phyloP scores from a whole-genome alignment of 139 green algal genomes.

The Micractinium sp. region DNA sequence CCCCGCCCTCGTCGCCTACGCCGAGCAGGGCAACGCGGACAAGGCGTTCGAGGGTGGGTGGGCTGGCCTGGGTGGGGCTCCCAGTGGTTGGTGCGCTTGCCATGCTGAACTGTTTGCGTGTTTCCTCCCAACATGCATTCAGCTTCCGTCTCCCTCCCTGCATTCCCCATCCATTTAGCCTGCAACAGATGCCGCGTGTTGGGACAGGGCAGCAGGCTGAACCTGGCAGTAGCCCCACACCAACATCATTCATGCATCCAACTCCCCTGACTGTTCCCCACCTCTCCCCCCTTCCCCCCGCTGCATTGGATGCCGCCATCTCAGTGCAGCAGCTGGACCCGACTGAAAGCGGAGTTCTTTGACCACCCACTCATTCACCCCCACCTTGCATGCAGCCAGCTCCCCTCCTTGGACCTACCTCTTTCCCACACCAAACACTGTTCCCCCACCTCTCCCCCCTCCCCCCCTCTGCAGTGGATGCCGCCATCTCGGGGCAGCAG shows the following conservation, averaged over 20 bases:
- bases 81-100: neutral
- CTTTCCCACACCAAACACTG: neutral
- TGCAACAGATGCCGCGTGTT: neutral
- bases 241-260: too few species aligned
- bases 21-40: conserved; percentile 39
- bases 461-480: conserved; percentile 31
- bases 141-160: neutral
- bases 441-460: neutral
- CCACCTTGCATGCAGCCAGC: neutral
- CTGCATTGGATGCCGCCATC: conserved; percentile 41
- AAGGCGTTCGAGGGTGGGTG: conserved; percentile 38
- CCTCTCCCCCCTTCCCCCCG: neutral
- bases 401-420: too few species aligned
- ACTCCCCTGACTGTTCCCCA: neutral
- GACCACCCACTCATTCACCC: too few species aligned
- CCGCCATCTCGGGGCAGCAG: conserved; percentile 19
- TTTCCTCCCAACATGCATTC: too few species aligned
- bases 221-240: too few species aligned
- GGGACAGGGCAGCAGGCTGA: too few species aligned
- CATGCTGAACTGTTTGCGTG: too few species aligned
- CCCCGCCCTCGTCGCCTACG: conserved; percentile 60
- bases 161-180: too few species aligned
- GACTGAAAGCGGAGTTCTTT: conserved; percentile 76
- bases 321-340: conserved; percentile 56
- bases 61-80: neutral